Conservation (phyloP, 805 yeast genomes). For the Starmerella khaoyaiensis region DNA sequence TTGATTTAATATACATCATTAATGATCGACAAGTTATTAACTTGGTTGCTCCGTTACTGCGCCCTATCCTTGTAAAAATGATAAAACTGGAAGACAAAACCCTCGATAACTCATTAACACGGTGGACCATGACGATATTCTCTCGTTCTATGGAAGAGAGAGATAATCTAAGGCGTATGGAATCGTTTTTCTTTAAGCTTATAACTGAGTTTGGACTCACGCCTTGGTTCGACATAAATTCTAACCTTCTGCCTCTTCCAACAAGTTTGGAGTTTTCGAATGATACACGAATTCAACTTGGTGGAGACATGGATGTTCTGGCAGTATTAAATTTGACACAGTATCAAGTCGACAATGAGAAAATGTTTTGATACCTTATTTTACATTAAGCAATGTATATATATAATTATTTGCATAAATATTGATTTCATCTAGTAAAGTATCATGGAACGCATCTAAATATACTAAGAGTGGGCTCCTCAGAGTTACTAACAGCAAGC, state of each 20-base stretch:
- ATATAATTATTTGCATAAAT: neutral
- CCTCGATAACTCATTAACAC: constrained; percentile 1
- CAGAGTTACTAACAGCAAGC: constrained; percentile 56
- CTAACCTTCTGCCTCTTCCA: too few relatives aligned
- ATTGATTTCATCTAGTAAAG: too few relatives aligned
- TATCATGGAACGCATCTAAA: constrained; percentile 12
- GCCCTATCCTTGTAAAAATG: constrained; percentile 4
- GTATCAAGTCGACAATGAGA: too few relatives aligned
- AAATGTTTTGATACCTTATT: too few relatives aligned
- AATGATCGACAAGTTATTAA: constrained; percentile 5
- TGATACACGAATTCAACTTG: too few relatives aligned
- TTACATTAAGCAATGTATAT: neutral
- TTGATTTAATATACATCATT: constrained; percentile 4
- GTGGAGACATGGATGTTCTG: too few relatives aligned
- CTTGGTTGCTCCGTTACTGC: constrained; percentile 11
- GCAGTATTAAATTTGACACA: too few relatives aligned
- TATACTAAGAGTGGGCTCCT: constrained; percentile 13
- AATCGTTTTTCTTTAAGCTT: too few relatives aligned
- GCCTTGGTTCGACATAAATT: too few relatives aligned
- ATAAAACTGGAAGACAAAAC: constrained; percentile 5
- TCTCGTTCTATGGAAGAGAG: constrained; percentile 7
- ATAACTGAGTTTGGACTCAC: too few relatives aligned
- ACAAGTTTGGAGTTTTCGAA: too few relatives aligned
- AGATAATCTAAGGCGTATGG: too few relatives aligned
- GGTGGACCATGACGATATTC: constrained; percentile 8